Percentiles rank a stretch among this genome's conserved stretches.
phyloP scores from a whole-genome alignment of 1,284 basidiomycete species.

The Trametes pubescens region DNA sequence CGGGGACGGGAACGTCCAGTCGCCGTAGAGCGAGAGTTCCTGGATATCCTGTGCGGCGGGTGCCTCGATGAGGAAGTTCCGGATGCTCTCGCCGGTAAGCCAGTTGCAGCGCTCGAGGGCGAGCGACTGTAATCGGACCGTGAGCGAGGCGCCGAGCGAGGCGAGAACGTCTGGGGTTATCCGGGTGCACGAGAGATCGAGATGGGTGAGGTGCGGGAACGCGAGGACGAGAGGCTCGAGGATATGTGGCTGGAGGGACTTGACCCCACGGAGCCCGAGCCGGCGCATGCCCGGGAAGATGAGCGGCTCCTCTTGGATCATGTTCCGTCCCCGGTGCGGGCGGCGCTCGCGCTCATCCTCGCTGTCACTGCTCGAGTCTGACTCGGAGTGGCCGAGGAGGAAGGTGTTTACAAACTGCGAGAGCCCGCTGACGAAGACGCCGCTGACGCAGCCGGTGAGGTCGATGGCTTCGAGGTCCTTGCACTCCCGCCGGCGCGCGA shows the following conservation, averaged over 20 bases:
- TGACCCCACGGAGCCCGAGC: conserved; percentile 87
- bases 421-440: conserved; percentile 86
- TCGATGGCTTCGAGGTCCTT: conserved; percentile 90
- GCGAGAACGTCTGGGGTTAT: conserved; percentile 81
- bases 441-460: conserved; percentile 93
- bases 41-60: conserved; percentile 71
- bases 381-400: conserved; percentile 57
- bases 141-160: conserved; percentile 68
- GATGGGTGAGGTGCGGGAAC: conserved; percentile 88
- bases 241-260: conserved; percentile 75
- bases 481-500: conserved; percentile 78
- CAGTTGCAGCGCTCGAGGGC: conserved; percentile 90
- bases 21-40: conserved; percentile 91
- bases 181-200: conserved; percentile 90
- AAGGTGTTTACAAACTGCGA: conserved; percentile 83
- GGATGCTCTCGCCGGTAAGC: conserved; percentile 83
- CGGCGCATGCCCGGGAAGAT: conserved; percentile 83
- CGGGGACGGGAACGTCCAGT: conserved; percentile 86
- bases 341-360: conserved; percentile 49
- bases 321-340: conserved; percentile 44
- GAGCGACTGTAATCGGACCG: conserved; percentile 79
- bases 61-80: conserved; percentile 76
- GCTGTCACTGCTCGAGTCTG: conserved; percentile 51
- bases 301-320: conserved; percentile 57
- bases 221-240: conserved; percentile 86